Conservation (phyloP, 805 yeast genomes). For the Wickerhamomyces canadensis region DNA sequence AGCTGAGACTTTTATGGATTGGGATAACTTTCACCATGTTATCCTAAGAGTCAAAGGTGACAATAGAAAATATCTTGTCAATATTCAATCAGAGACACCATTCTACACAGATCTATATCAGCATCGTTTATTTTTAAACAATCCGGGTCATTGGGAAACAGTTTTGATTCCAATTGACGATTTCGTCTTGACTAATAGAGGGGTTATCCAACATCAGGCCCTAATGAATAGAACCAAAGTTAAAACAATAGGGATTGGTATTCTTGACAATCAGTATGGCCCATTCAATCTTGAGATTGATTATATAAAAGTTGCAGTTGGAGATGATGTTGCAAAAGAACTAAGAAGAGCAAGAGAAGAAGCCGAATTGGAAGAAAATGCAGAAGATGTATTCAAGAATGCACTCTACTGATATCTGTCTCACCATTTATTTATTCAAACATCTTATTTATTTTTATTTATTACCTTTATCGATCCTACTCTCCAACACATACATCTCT, state of each 20-base stretch:
- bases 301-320: constrained; percentile 65
- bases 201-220: constrained; percentile 55
- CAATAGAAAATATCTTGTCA: constrained; percentile 67
- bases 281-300: constrained; percentile 67
- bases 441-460: not conserved
- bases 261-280: constrained; percentile 73
- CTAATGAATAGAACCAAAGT: constrained; percentile 58
- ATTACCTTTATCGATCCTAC: no score
- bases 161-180: constrained; percentile 72
- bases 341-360: constrained; percentile 7
- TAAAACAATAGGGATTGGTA: constrained; percentile 71
- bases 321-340: constrained; percentile 27
- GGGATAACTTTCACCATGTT: constrained; percentile 56
- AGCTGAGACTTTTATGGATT: constrained; percentile 57
- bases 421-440: not conserved
- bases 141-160: constrained; percentile 79
- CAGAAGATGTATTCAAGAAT: not conserved
- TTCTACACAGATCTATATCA: constrained; percentile 76
- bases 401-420: not conserved
- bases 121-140: constrained; percentile 67
- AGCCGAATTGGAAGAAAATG: not conserved
- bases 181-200: constrained; percentile 80
- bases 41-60: constrained; percentile 71
- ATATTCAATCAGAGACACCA: constrained; percentile 77
- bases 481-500: no score